Evolutionary conservation across 495 filamentous ascomycete genomes (phyloP), one percentile per base, ranked within the genome.

Genomic region (Rhypophila decipiens): DNA sequence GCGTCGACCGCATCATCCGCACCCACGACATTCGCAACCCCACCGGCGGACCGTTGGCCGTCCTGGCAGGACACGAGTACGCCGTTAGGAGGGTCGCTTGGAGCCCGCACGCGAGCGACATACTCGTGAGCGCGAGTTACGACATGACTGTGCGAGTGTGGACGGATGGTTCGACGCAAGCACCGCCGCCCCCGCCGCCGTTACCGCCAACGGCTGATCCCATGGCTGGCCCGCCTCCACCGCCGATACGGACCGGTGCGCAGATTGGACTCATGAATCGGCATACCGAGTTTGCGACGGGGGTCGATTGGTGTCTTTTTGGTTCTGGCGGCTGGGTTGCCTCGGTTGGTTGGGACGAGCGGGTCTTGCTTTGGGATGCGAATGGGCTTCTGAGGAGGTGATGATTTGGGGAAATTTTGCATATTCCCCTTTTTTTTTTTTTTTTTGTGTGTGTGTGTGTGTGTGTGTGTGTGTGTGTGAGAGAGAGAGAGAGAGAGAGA

Each of bases 291-390:
- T 98, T 98, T 64, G 89, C 83, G 23, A 96, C 87, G n/a, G 93
- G 93, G 15, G 87, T 96, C 9, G 93, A 97, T 60, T 98, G 93
- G 93, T 96, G 93, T 68, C 64, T 98, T 24, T 98, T 98, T 64
- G 93, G 93, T 5, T 82, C 78, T 15, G 91, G 95, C 53, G 93
- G 94, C 3, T 98, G 94, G 94, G 87, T 86, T 65, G 93, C 93
- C 9, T 93, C 83, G 59, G 83, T 83, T 5, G 88, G 88, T 0
- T 98, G 94, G 94, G 93, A 98, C 66, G 87, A 95, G 67, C 76
- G 81, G 53, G 69, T 98, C 24, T 74, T 90, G 59, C 80, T 96
- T 9, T 98, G 90, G 90, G 93, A 98, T 74, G 87, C 89, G 31
- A 77, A 70, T 40, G 57, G 58, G 33, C 50, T 76, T 23, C 22